Conservation (phyloP, 495 filamentous ascomycete genomes). For the Platismatia glauca region DNA sequence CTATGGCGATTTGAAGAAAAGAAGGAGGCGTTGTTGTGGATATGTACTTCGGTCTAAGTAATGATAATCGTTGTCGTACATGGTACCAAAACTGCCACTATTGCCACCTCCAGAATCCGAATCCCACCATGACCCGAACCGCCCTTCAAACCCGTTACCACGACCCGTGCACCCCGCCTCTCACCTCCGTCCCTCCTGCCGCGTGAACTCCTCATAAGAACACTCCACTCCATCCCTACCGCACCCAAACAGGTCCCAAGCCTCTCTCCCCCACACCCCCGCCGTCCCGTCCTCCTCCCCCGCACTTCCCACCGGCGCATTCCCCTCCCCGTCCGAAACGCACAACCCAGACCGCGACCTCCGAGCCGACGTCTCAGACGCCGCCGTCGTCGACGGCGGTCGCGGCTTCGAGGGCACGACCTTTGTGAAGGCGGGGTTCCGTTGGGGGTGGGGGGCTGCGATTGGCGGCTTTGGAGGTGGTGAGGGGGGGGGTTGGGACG, state of each 20-base stretch:
- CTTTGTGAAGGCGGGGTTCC: neutral
- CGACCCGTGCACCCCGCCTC: neutral
- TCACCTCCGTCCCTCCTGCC: conserved; percentile 9
- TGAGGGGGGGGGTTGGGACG: neutral
- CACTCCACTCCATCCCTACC: conserved; percentile 25
- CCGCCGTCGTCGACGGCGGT: conserved; percentile 4
- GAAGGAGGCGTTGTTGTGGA: neutral
- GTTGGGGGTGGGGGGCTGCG: neutral
- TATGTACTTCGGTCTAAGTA: neutral
- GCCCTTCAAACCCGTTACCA: neutral
- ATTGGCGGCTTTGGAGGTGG: neutral
- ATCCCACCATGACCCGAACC: neutral
- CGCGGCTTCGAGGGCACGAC: conserved; percentile 11
- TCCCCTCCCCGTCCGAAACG: neutral
- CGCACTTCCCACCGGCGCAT: neutral
- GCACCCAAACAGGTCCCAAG: conserved; percentile 52
- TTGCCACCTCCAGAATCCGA: neutral
- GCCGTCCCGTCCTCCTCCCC: neutral
- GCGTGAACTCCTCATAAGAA: conserved; percentile 14
- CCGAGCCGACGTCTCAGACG: conserved; percentile 10
- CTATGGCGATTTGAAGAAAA: neutral
- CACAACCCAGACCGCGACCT: neutral
- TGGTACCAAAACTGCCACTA: neutral
- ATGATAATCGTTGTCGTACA: conserved; percentile 3
- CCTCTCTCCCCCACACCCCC: conserved; percentile 49